A percentile compares a stretch with the other conserved stretches of the same genome.
phyloP scores from a whole-genome alignment of 2,329 filamentous ascomycete species.

The Dactylellina parvicollis region DNA sequence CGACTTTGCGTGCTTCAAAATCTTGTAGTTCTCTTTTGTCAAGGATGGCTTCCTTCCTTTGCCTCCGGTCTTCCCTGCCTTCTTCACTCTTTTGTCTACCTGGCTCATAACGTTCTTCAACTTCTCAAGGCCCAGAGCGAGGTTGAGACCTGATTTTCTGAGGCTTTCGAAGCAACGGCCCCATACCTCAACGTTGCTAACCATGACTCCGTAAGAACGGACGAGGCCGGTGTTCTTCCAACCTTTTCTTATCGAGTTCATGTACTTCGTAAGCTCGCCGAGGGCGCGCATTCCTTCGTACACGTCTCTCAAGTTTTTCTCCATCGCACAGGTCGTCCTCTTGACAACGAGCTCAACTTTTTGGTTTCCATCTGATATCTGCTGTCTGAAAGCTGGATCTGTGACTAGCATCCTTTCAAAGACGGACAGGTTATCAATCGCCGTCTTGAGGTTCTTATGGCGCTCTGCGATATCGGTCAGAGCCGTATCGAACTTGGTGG shows the following conservation, averaged over 20 bases:
- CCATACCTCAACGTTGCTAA: slow-evolving; percentile 92
- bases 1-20: slow-evolving; percentile 44
- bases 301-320: slow-evolving; percentile 81
- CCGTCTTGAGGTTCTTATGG: slow-evolving; percentile 80
- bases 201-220: slow-evolving; percentile 87
- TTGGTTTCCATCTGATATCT: slow-evolving; percentile 86
- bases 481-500: slow-evolving; percentile 84
- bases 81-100: slow-evolving; percentile 84
- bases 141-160: slow-evolving; percentile 74
- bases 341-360: slow-evolving; percentile 88
- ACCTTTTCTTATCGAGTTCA: slow-evolving; percentile 72
- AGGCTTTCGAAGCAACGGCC: slow-evolving; percentile 80
- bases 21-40: slow-evolving; percentile 9
- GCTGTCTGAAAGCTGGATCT: slow-evolving; percentile 80
- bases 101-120: slow-evolving; percentile 81
- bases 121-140: slow-evolving; percentile 76
- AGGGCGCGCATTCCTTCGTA: slow-evolving; percentile 79
- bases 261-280: slow-evolving; percentile 78
- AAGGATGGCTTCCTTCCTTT: slow-evolving; percentile 23
- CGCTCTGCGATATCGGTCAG: slow-evolving; percentile 81
- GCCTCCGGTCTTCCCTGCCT: slow-evolving; percentile 70
- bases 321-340: slow-evolving; percentile 79
- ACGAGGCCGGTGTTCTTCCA: slow-evolving; percentile 71
- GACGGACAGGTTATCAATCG: slow-evolving; percentile 77
- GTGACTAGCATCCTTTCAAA: slow-evolving; percentile 85